Percentiles rank a stretch among this genome's conserved stretches.
phyloP scores from a whole-genome alignment of 176 grass and related monocot species.

The Bonia amplexicaulis region DNA sequence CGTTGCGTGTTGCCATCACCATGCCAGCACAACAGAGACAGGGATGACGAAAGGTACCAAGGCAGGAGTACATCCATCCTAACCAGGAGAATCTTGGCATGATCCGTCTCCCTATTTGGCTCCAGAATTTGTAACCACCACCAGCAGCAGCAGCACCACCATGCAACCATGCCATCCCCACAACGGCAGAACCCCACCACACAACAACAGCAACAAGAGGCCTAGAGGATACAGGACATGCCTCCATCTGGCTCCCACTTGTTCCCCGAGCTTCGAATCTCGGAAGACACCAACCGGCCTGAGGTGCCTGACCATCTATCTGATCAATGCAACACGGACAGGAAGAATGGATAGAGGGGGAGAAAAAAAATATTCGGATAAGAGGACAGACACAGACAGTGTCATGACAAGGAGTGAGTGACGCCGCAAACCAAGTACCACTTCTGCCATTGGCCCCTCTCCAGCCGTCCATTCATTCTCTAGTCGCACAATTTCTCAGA shows the following conservation, averaged over 20 bases:
- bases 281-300: constrained; percentile 34
- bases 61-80: not conserved
- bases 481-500: constrained; percentile 14
- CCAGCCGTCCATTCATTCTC: constrained; percentile 1
- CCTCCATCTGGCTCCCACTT: constrained; percentile 44
- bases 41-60: not conserved
- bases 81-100: not conserved
- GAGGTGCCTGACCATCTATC: constrained; percentile 39
- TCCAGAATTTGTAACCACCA: constrained; percentile 19
- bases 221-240: constrained; percentile 35
- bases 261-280: constrained; percentile 43
- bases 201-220: constrained; percentile 17
- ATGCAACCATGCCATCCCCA: constrained; percentile 5
- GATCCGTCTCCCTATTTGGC: not conserved
- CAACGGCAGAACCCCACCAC: constrained; percentile 33
- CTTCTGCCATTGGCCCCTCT: constrained; percentile 13
- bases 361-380: constrained; percentile 50
- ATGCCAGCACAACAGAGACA: not conserved
- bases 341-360: constrained; percentile 26
- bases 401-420: constrained; percentile 44
- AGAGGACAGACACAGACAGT: constrained; percentile 47
- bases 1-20: not conserved
- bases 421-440: constrained; percentile 25
- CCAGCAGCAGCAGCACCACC: constrained; percentile 9
- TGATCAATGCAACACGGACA: constrained; percentile 40